A percentile compares a stretch with the other conserved stretches of the same genome.
Evolutionary conservation across 1,284 basidiomycete species (phyloP).

Genomic region (Ceratobasidium sp.): DNA sequence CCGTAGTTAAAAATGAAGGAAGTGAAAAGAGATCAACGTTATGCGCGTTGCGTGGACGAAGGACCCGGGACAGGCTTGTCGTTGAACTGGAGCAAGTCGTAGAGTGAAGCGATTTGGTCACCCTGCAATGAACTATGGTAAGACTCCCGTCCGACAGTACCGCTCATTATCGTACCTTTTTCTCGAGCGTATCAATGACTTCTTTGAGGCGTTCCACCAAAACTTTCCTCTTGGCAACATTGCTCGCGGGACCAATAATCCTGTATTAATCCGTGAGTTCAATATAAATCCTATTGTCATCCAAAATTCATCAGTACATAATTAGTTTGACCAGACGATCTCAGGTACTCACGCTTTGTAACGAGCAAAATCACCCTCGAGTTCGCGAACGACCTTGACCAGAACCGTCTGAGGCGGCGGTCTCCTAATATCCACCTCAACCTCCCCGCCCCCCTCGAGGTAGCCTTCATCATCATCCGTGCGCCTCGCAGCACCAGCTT

Average conservation of each 20-base stretch:
- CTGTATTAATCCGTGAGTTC: slow-evolving; percentile 93
- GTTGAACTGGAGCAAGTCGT: slow-evolving; percentile 80
- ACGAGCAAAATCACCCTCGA: slow-evolving; percentile 92
- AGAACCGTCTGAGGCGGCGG: slow-evolving; percentile 88
- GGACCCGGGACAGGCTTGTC: slow-evolving; percentile 61
- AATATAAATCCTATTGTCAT: slow-evolving; percentile 77
- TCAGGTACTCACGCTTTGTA: slow-evolving; percentile 79
- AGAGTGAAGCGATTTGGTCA: slow-evolving; percentile 88
- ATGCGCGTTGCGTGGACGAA: slow-evolving; percentile 24
- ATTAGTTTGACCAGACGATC: neutral
- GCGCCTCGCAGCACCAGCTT: neutral
- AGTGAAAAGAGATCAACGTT: neutral
- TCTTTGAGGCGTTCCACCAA: slow-evolving; percentile 88
- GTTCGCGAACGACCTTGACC: slow-evolving; percentile 80
- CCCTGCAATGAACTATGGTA: slow-evolving; percentile 66
- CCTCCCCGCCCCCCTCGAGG: slow-evolving; percentile 69
- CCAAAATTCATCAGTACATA: slow-evolving; percentile 43
- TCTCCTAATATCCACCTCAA: slow-evolving; percentile 62
- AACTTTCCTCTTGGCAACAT: slow-evolving; percentile 82
- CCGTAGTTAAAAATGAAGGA: neutral
- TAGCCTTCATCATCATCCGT: slow-evolving; percentile 53
- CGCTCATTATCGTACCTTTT: slow-evolving; percentile 72
- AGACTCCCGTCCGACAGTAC: neutral
- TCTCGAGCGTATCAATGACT: slow-evolving; percentile 89
- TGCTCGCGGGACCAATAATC: slow-evolving; percentile 83